phyloP scores from a whole-genome alignment of 2,329 filamentous ascomycete genomes.

The Pseudogymnoascus sp. region DNA sequence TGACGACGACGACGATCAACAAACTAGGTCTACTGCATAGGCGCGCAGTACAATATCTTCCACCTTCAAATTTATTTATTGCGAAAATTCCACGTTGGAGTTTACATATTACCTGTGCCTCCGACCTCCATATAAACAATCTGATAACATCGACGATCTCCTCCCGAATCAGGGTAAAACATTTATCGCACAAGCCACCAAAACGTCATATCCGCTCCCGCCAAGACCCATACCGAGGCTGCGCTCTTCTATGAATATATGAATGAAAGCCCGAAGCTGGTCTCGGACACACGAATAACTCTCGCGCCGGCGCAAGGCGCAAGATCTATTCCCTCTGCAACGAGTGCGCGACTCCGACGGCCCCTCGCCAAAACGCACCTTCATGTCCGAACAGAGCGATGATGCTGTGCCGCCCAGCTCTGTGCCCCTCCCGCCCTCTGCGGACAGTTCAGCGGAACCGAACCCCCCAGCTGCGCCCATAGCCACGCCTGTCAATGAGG shows the following conservation, averaged over 20 bases:
- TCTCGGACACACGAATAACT: not conserved
- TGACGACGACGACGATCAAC: constrained; percentile 4
- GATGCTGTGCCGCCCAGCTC: constrained; percentile 7
- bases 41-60: not conserved
- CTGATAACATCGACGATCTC: constrained; percentile 2
- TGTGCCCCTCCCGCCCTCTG: not conserved
- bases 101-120: not conserved
- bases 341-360: not conserved
- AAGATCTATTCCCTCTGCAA: not conserved
- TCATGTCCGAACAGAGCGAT: constrained; percentile 6
- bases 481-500: not conserved
- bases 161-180: not conserved
- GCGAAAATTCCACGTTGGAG: not conserved
- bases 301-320: constrained; percentile 2
- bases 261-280: not conserved
- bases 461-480: not conserved
- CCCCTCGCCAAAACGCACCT: not conserved
- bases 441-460: not conserved
- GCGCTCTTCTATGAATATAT: not conserved
- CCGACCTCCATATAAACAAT: not conserved
- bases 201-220: constrained; percentile 3
- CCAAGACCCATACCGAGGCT: constrained; percentile 4
- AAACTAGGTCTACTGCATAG: not conserved
- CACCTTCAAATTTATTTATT: not conserved
- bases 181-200: constrained; percentile 1